phyloP scores from a whole-genome alignment of 495 filamentous ascomycete species.

The Penicillium macrosclerotiorum region DNA sequence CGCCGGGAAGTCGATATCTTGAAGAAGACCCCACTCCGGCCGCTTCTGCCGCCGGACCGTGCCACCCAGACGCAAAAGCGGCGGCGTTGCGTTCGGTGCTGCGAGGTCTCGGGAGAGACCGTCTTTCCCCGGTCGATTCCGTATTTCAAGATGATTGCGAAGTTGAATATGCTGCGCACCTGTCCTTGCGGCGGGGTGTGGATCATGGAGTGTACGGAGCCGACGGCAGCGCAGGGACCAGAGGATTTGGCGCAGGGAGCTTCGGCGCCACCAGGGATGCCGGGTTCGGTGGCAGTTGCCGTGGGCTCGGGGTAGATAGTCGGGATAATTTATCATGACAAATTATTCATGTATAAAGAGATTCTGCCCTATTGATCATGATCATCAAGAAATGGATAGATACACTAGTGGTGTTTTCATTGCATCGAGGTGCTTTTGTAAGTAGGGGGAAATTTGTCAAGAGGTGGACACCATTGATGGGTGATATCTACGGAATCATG shows the following conservation, averaged over 20 bases:
- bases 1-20: conserved; percentile 43
- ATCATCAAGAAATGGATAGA: no score
- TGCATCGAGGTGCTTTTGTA: no score
- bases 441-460: no score
- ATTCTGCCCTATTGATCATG: no score
- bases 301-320: neutral
- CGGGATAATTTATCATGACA: no score
- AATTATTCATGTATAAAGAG: neutral
- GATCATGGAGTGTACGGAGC: conserved; percentile 26
- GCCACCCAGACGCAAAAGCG: conserved; percentile 14
- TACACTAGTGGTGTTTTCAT: no score
- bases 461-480: no score
- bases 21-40: conserved; percentile 39
- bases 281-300: neutral
- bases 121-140: conserved; percentile 33
- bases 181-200: conserved; percentile 49
- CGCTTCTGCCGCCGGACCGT: conserved; percentile 5
- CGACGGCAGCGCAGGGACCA: neutral
- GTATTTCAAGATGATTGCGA: conserved; percentile 40
- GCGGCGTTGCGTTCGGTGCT: conserved; percentile 43
- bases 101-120: conserved; percentile 40
- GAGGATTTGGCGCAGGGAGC: neutral
- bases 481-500: no score
- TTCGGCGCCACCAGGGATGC: neutral
- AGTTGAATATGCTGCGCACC: conserved; percentile 37